Percentiles rank a stretch among this genome's conserved stretches.
Evolutionary conservation across 2,329 filamentous ascomycete genomes (phyloP).

Genomic region (Colletotrichum magnum): DNA sequence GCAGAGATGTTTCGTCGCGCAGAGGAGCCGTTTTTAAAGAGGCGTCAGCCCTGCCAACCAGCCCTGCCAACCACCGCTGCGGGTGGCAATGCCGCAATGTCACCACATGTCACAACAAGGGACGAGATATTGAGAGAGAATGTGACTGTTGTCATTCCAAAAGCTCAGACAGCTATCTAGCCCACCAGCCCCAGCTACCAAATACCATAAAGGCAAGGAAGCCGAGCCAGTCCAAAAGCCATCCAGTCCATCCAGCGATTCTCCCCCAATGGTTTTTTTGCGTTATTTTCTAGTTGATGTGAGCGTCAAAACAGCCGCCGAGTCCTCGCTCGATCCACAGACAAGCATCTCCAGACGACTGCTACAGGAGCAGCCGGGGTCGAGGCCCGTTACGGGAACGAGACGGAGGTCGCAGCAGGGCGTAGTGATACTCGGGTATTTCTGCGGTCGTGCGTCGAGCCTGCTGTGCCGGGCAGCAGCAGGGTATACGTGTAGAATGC

Average conservation of each 20-base stretch:
- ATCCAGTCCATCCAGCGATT: constrained; percentile 37
- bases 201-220: not conserved
- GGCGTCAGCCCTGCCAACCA: not conserved
- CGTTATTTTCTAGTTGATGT: constrained; percentile 41
- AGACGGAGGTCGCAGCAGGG: not conserved
- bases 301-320: constrained; percentile 25
- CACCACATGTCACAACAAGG: not conserved
- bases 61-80: no score
- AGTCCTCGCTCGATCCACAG: not conserved
- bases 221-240: constrained; percentile 32
- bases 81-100: not conserved
- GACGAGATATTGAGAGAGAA: constrained; percentile 26
- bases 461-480: constrained; percentile 31
- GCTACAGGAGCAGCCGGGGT: not conserved
- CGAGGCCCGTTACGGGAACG: not conserved
- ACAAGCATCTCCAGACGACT: not conserved
- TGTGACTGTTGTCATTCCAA: constrained; percentile 30
- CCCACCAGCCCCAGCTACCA: constrained; percentile 21
- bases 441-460: constrained; percentile 39
- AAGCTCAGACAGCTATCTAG: constrained; percentile 39
- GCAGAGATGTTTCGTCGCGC: no score
- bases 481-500: constrained; percentile 39
- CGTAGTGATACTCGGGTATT: constrained; percentile 40
- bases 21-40: no score
- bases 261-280: constrained; percentile 39